phyloP scores from a whole-genome alignment of 352 stramenopile species.

The Globisporangium megalacanthum region DNA sequence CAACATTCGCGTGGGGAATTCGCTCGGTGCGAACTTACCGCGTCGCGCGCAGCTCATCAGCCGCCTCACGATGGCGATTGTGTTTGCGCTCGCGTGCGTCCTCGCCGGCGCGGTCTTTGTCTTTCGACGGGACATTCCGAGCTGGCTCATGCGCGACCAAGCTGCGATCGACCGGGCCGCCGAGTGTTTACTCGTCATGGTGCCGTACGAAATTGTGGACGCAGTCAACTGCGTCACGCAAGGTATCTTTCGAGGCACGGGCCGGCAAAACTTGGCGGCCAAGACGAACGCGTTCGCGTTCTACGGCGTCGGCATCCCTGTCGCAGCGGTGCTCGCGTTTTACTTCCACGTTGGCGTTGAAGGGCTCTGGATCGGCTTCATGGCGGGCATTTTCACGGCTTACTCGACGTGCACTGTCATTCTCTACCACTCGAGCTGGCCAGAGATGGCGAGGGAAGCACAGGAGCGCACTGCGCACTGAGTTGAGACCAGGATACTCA shows the following conservation, averaged over 20 bases:
- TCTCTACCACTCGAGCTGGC: conserved; percentile 19
- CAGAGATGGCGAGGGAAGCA: conserved; percentile 17
- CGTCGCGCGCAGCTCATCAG: conserved; percentile 45
- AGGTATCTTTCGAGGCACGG: conserved; percentile 66
- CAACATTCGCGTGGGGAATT: conserved; percentile 75
- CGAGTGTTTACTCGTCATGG: conserved; percentile 46
- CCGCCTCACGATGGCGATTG: conserved; percentile 28
- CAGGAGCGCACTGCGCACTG: conserved; percentile 18
- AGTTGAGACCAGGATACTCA: not conserved
- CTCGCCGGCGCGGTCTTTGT: conserved; percentile 32
- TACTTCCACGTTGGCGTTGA: conserved; percentile 35
- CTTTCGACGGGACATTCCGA: conserved; percentile 35
- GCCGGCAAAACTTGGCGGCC: conserved; percentile 58
- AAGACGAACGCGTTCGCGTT: conserved; percentile 67
- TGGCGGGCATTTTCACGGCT: conserved; percentile 31
- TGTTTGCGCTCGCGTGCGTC: conserved; percentile 21
- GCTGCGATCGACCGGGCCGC: conserved; percentile 35
- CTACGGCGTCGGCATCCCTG: conserved; percentile 66
- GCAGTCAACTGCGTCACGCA: conserved; percentile 61
- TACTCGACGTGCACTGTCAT: conserved; percentile 11
- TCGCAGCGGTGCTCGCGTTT: conserved; percentile 57
- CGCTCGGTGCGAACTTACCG: conserved; percentile 54
- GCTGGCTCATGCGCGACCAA: conserved; percentile 32
- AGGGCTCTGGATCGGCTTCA: conserved; percentile 79
- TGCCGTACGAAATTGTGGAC: conserved; percentile 64